A percentile compares a stretch with the other conserved stretches of the same genome.
phyloP scores from a whole-genome alignment of 2,329 filamentous ascomycete species.

The Cladophialophora exuberans region DNA sequence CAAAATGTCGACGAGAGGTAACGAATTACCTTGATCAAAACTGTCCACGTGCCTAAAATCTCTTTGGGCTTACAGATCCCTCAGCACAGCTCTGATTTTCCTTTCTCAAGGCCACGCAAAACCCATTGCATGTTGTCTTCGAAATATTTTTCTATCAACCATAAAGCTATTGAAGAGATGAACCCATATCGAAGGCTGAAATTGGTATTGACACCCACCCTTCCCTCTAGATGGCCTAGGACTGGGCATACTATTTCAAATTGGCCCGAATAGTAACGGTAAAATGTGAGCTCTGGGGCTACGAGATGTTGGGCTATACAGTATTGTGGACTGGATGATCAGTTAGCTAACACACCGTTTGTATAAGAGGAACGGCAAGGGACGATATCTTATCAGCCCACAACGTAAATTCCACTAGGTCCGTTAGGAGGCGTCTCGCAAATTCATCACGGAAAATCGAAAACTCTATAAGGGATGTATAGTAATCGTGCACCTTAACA shows the following conservation, averaged over 20 bases:
- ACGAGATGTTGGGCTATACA: background rate
- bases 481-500: background rate
- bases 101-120: background rate
- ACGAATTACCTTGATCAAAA: no score
- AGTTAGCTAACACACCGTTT: background rate
- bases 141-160: background rate
- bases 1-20: no score
- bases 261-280: background rate
- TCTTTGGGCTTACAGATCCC: no score
- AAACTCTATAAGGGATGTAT: constrained; percentile 1
- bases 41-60: no score
- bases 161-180: background rate
- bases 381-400: background rate
- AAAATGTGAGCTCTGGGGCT: background rate
- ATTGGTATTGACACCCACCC: background rate
- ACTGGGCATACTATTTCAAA: background rate
- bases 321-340: background rate
- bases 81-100: background rate
- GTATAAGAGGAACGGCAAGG: background rate
- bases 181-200: background rate
- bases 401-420: background rate
- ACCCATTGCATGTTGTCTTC: background rate
- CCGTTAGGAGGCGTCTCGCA: background rate
- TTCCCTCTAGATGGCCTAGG: background rate
- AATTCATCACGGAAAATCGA: background rate